Base-by-base conservation (phyloP, 2,329 filamentous ascomycete species). In the Pseudocercospora cruenta region DNA sequence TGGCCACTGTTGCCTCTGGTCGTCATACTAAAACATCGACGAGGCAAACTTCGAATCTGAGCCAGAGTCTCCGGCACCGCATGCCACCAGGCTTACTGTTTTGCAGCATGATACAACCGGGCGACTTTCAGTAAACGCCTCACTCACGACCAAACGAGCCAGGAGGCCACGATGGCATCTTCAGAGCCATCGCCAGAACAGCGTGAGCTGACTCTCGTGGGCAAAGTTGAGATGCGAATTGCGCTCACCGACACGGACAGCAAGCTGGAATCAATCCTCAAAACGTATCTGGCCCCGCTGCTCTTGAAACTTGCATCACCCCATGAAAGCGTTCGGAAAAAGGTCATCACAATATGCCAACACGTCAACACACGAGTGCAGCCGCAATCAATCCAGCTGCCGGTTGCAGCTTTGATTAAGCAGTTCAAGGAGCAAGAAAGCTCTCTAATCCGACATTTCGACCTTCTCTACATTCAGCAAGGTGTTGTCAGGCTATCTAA, bases 401-500 rank as follows among this genome's bases (percentile, higher is more conserved):
- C 95, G 0, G 93, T 98, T 12, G 86, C 88, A n/a, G 88, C 89
- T 16, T 84, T 99, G 19, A 79, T 98, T 62, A 90, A 93, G 72
- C 95, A 98, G 78, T 97, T 96, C 84, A 96, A 96, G 78, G 87
- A 91, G 22, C 88, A 87, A 43, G 69, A 88, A 45, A 90, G 89
- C 12, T 83, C 89, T 0, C 84, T 97, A 43, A 88, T 99, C 70
- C 90, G 92, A 69, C 92, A 96, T 76, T 91, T 97, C 72, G 94
- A 98, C 79, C 82, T 98, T 47, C 85, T 91, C 19, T 97, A 96
- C 76, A 91, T 97, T 43, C 92, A 96, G 74, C 92, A 96, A 76
- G 95, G 94, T 45, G 83, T 92, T 53, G 85, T 85, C 60, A 84
- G 89, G 58, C 78, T 91, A 21, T 82, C 84, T 1, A 78, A 84